Percentiles rank a stretch among this genome's conserved stretches.
phyloP scores from a whole-genome alignment of 2,329 filamentous ascomycete species.

The Aphanoascus verrucosus region DNA sequence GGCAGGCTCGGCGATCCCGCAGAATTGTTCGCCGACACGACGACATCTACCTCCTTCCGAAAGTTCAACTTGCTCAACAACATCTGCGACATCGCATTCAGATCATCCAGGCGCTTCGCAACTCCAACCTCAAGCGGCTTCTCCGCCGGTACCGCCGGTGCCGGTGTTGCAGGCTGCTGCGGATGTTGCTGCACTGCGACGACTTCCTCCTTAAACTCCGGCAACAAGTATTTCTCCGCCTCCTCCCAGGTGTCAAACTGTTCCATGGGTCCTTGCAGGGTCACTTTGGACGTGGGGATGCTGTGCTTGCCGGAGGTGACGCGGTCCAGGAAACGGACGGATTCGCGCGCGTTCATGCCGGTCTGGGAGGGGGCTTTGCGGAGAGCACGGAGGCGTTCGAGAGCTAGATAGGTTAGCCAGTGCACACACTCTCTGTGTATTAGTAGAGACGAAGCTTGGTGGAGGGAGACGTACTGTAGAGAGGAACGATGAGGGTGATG shows the following conservation, averaged over 20 bases:
- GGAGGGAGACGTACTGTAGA: slow-evolving; percentile 41
- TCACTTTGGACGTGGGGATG: slow-evolving; percentile 33
- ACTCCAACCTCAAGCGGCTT: slow-evolving; percentile 5
- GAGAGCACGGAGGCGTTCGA: slow-evolving; percentile 37
- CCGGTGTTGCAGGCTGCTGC: slow-evolving; percentile 10
- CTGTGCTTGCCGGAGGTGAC: slow-evolving; percentile 40
- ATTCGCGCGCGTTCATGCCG: slow-evolving; percentile 42
- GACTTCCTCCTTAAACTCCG: slow-evolving; percentile 35
- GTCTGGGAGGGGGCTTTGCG: slow-evolving; percentile 38
- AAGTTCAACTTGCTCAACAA: slow-evolving; percentile 40
- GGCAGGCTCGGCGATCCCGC: slow-evolving; percentile 35
- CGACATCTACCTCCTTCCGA: slow-evolving; percentile 32
- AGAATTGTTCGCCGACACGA: slow-evolving; percentile 32
- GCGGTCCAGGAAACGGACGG: slow-evolving; percentile 43
- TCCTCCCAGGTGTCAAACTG: slow-evolving; percentile 39
- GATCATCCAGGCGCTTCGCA: slow-evolving; percentile 12
- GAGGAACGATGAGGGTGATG: slow-evolving; percentile 42
- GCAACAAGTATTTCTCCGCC: slow-evolving; percentile 37
- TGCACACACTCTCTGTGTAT: no score
- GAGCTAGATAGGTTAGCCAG: slow-evolving; percentile 26
- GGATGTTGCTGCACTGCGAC: slow-evolving; percentile 8
- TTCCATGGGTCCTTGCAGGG: slow-evolving; percentile 41
- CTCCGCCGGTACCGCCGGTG: slow-evolving; percentile 1
- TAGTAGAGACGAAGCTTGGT: slow-evolving; percentile 7
- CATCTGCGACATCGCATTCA: slow-evolving; percentile 38